phyloP scores from a whole-genome alignment of 169 alveolate species.

The Plasmodium reichenowi region DNA sequence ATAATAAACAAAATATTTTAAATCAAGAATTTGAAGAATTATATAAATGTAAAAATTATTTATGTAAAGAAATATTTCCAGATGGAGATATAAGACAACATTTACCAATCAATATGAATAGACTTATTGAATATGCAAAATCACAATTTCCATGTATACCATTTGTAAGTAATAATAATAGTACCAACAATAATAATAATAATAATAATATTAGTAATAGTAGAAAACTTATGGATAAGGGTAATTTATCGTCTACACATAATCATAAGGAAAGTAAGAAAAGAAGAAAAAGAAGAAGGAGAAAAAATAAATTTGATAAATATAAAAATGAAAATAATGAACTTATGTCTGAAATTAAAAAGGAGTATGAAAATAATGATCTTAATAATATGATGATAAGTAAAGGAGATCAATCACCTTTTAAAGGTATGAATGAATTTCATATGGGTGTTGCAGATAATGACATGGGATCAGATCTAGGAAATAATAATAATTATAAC shows the following conservation, averaged over 20 bases:
- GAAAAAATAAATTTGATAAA: constrained; percentile 40
- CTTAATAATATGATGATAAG: constrained; percentile 25
- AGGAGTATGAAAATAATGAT: constrained; percentile 59
- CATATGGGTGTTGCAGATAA: constrained; percentile 10
- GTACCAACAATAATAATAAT: constrained; percentile 78
- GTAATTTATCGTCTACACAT: not conserved
- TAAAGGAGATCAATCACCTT: constrained; percentile 12
- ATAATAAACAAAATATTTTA: constrained; percentile 85
- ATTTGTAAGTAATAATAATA: constrained; percentile 27
- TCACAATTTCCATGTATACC: constrained; percentile 88
- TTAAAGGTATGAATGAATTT: constrained; percentile 25
- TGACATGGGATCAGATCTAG: not conserved
- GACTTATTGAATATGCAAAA: constrained; percentile 94
- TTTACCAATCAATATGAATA: constrained; percentile 95
- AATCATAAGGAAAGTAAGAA: constrained; percentile 58
- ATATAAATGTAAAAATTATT: constrained; percentile 80
- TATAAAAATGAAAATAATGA: constrained; percentile 1
- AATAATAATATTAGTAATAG: constrained; percentile 9
- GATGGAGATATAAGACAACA: constrained; percentile 97
- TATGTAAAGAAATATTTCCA: constrained; percentile 91
- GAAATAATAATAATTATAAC: not conserved
- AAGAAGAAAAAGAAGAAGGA: constrained; percentile 37
- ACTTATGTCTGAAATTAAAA: constrained; percentile 52
- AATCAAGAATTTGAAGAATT: constrained; percentile 86
- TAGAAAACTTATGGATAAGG: not conserved